Conservation (phyloP, 1,139 yeast species). For the Yamadazyma taylorii region DNA sequence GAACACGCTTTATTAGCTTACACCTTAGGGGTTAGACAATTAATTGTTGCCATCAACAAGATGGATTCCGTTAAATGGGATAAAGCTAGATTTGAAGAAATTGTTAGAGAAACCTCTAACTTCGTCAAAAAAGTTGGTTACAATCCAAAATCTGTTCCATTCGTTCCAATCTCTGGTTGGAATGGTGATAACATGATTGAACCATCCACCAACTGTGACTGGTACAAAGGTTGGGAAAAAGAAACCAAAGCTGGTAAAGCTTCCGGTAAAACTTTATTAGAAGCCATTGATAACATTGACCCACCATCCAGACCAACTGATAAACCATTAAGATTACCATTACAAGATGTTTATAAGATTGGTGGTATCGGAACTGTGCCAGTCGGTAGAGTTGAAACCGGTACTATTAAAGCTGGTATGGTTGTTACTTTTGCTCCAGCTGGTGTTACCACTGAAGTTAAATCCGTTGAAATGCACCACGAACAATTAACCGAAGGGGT, state of each 20-base stretch:
- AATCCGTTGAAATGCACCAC: slow-evolving; percentile 94
- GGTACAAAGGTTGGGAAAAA: slow-evolving; percentile 92
- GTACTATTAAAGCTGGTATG: slow-evolving; percentile 91
- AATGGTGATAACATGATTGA: slow-evolving; percentile 95
- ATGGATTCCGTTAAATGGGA: slow-evolving; percentile 91
- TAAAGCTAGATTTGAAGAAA: slow-evolving; percentile 78
- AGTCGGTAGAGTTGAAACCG: slow-evolving; percentile 93
- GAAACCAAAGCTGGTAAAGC: slow-evolving; percentile 78
- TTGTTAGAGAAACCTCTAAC: slow-evolving; percentile 76
- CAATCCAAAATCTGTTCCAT: slow-evolving; percentile 91
- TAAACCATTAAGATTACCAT: slow-evolving; percentile 89
- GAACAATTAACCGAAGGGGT: slow-evolving; percentile 81
- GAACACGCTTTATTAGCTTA: slow-evolving; percentile 89
- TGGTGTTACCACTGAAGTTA: slow-evolving; percentile 90
- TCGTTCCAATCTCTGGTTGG: slow-evolving; percentile 93
- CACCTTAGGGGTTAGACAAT: slow-evolving; percentile 88
- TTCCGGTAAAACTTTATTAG: slow-evolving; percentile 85
- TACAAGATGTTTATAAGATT: slow-evolving; percentile 90
- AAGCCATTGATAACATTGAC: slow-evolving; percentile 85
- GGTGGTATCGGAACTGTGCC: slow-evolving; percentile 95
- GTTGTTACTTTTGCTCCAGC: slow-evolving; percentile 89
- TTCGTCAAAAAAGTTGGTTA: slow-evolving; percentile 92
- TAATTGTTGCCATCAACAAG: slow-evolving; percentile 80
- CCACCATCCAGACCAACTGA: slow-evolving; percentile 85
- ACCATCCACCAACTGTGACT: slow-evolving; percentile 76